A percentile compares a stretch with the other conserved stretches of the same genome.
phyloP scores from a whole-genome alignment of 345 rosid genomes.

The Populus euphratica region DNA sequence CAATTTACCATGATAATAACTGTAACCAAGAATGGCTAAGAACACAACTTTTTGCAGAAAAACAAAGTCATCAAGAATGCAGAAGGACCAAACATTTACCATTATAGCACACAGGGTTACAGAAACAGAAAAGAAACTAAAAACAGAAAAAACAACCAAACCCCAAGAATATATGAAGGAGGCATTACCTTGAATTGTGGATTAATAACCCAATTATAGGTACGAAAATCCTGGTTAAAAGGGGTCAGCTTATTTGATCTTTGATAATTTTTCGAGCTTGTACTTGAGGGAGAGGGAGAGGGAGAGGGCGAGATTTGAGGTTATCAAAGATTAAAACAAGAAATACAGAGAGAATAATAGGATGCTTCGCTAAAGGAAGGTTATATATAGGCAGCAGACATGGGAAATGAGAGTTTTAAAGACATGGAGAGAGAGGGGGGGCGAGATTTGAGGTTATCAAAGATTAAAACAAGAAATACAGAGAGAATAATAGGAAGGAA shows the following conservation, averaged over 20 bases:
- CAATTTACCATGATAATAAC: background rate
- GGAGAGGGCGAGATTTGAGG: background rate
- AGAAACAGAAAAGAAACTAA: background rate
- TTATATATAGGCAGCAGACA: slow-evolving; percentile 4
- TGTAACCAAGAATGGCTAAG: background rate
- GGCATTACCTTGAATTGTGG: slow-evolving; percentile 44
- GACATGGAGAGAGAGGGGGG: too few relatives aligned
- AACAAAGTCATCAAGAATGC: slow-evolving; percentile 9
- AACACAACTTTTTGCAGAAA: background rate
- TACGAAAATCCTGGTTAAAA: background rate
- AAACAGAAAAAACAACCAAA: background rate
- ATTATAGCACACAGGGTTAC: background rate
- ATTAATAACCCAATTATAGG: background rate
- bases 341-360: background rate
- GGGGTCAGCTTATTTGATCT: background rate
- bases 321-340: background rate
- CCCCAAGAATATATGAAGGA: background rate
- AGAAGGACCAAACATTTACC: background rate
- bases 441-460: background rate
- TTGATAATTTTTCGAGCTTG: background rate
- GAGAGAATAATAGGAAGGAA: background rate
- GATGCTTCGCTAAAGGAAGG: background rate
- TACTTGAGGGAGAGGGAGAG: background rate
- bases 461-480: background rate
- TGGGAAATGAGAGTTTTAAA: background rate